Evolutionary conservation across 2,329 filamentous ascomycete species (phyloP).

Genomic region (Calonectria fujianensis): DNA sequence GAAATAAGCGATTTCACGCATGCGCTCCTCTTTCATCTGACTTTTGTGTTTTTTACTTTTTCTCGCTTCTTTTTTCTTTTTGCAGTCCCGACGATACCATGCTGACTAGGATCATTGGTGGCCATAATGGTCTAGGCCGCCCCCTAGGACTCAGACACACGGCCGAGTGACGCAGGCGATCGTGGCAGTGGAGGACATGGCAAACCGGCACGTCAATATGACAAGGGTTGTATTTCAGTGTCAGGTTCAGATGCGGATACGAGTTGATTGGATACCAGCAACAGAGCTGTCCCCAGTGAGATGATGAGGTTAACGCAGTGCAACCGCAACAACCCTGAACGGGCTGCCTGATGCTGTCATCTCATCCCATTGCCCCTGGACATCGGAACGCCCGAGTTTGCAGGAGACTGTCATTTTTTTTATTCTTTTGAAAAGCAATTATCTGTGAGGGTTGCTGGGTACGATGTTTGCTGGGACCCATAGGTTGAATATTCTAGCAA

Average conservation of each 20-base stretch:
- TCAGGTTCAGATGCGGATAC: conserved; percentile 41
- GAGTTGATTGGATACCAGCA: conserved; percentile 47
- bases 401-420: conserved; percentile 7
- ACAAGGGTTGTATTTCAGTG: conserved; percentile 38
- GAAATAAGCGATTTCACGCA: conserved; percentile 20
- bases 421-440: conserved; percentile 13
- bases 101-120: conserved; percentile 37
- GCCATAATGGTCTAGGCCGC: conserved; percentile 41
- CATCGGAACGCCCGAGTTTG: conserved; percentile 15
- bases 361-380: conserved; percentile 26
- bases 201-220: conserved; percentile 39
- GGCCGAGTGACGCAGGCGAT: conserved; percentile 28
- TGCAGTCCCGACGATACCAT: conserved; percentile 34
- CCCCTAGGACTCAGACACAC: conserved; percentile 17
- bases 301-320: conserved; percentile 47
- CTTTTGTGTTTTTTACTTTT: conserved; percentile 24
- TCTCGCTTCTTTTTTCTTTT: conserved; percentile 39
- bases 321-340: conserved; percentile 36
- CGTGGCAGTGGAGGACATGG: conserved; percentile 33
- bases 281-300: conserved; percentile 39
- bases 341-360: conserved; percentile 36
- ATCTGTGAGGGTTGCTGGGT: conserved; percentile 1
- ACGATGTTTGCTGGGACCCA: conserved; percentile 16
- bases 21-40: conserved; percentile 18
- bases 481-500: not conserved